Base-by-base conservation (phyloP, 257 asterid genomes). In the Mitragyna speciosa region DNA sequence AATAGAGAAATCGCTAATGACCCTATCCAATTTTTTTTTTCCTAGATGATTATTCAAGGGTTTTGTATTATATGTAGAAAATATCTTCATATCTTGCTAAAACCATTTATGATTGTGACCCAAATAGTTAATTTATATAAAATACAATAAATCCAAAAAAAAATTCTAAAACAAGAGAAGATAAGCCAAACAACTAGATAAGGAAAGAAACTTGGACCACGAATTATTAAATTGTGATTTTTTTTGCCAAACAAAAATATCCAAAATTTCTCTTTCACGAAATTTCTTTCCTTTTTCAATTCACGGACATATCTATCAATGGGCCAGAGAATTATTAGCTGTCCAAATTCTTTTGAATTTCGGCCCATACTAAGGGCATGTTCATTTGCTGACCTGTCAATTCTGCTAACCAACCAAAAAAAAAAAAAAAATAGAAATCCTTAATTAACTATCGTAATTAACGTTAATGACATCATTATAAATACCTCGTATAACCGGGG, bases 321-420 rank as follows among this genome's bases (percentile, higher is more conserved):
- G 59, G 75, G 24, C 59, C 59, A 41, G 30, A n/a, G 61, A 41
- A 12, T 7, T 12, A 45, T 45, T 45, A 24, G 75, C n/a, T 71
- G 72, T 36, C 49, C 20, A 30, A 68, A 68, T 39, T 7, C 19
- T 30, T 11, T 48, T 61, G 72, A 33, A 54, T n/a, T 14, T n/a
- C 10, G 77, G 51, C 41, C 28, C 72, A 59, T 12, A n/a, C 7
- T 17, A 30, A 2, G 79, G 68, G 14, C 2, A 33, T 59, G 79
- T 80, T 80, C 83, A 73, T 73, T 14, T 24, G 39, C n/a, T 79
- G 79, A 73, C 56, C 58, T 80, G 73, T 73, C 68, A 79, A 61
- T 28, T 2, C 9, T 24, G 19, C 3, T 6, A 39, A 9, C 61
- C 65, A n/a, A 22, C 1, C 56, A 2, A 30, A 52, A 54, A 28